Evolutionary conservation across 768 basidiomycete species (phyloP).

Genomic region (Krasilnikovozyma curviuscula): DNA sequence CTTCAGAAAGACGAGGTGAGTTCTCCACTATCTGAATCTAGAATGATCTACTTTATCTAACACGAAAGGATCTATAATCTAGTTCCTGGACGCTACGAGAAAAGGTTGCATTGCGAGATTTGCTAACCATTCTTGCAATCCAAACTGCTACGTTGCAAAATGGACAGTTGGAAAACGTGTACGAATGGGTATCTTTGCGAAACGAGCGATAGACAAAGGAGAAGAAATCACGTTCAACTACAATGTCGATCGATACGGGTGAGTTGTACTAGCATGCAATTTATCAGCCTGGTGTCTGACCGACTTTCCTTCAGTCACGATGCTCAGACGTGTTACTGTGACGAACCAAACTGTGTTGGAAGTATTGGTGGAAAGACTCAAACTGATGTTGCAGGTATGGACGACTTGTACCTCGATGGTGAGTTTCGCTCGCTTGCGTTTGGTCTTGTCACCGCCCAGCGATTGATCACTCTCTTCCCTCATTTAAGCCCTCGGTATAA

Average conservation of each 20-base stretch:
- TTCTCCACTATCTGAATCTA: background rate
- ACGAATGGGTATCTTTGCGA: constrained; percentile 97
- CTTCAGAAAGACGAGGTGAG: constrained; percentile 87
- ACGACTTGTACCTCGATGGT: constrained; percentile 88
- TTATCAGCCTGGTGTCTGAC: background rate
- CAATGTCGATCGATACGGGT: constrained; percentile 99
- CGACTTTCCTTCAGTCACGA: constrained; percentile 46
- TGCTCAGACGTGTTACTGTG: constrained; percentile 84
- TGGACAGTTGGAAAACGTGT: constrained; percentile 81
- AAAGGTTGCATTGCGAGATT: constrained; percentile 91
- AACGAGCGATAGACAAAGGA: constrained; percentile 30
- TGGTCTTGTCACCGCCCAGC: background rate
- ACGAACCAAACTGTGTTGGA: constrained; percentile 85
- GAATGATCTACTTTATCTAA: background rate
- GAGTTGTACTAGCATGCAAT: no score
- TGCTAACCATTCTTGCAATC: constrained; percentile 91
- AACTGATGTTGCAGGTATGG: constrained; percentile 84
- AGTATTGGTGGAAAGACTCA: constrained; percentile 97
- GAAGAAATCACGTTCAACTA: constrained; percentile 69
- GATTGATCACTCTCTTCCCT: background rate
- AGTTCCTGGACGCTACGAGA: constrained; percentile 98
- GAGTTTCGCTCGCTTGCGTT: constrained; percentile 14
- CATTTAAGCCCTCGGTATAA: constrained; percentile 64
- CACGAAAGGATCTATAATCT: background rate
- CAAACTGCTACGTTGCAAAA: constrained; percentile 94